These are phyloP conservation scores for Sporodiniella umbellata DNA, from an alignment of 371 early-diverging fungal species.

Conservation along the genomic window DNA sequence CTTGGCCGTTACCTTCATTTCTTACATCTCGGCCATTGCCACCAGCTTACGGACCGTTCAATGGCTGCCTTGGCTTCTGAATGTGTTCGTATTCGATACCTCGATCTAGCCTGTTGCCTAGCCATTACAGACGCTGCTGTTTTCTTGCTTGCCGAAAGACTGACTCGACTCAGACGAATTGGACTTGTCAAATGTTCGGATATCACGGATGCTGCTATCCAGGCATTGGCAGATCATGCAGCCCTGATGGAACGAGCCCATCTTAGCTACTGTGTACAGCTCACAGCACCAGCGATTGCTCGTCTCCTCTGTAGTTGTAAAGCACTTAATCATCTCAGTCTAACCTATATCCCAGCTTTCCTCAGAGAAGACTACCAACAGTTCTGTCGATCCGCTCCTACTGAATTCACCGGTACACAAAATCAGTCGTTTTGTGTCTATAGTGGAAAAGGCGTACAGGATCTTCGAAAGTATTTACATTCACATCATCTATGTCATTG, in stretches of 20 bases:
- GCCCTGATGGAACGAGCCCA: conserved; percentile 60
- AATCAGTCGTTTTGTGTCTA: conserved; percentile 64
- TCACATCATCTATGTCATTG: conserved; percentile 10
- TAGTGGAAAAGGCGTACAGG: conserved; percentile 54
- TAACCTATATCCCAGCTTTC: conserved; percentile 61
- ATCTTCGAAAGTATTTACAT: conserved; percentile 41
- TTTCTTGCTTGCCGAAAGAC: conserved; percentile 44
- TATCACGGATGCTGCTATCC: conserved; percentile 55
- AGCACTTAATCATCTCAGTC: conserved; percentile 53
- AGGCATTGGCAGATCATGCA: conserved; percentile 44
- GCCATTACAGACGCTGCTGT: conserved; percentile 56
- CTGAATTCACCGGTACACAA: conserved; percentile 52
- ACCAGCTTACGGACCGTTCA: conserved; percentile 49
- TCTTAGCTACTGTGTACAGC: conserved; percentile 53
- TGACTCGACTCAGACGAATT: conserved; percentile 56
- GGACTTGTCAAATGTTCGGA: conserved; percentile 62
- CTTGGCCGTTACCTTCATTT: conserved; percentile 58
- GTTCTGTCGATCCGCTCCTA: conserved; percentile 56
- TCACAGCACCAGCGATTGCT: conserved; percentile 46
- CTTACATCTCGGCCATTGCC: conserved; percentile 61
- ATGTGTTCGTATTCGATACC: conserved; percentile 61
- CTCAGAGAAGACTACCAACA: conserved; percentile 47
- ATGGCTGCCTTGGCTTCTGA: conserved; percentile 45
- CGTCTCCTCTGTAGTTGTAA: conserved; percentile 50
- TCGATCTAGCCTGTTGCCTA: conserved; percentile 60